Conservation (phyloP, 2,329 filamentous ascomycete species). For the Cadophora sp. region DNA sequence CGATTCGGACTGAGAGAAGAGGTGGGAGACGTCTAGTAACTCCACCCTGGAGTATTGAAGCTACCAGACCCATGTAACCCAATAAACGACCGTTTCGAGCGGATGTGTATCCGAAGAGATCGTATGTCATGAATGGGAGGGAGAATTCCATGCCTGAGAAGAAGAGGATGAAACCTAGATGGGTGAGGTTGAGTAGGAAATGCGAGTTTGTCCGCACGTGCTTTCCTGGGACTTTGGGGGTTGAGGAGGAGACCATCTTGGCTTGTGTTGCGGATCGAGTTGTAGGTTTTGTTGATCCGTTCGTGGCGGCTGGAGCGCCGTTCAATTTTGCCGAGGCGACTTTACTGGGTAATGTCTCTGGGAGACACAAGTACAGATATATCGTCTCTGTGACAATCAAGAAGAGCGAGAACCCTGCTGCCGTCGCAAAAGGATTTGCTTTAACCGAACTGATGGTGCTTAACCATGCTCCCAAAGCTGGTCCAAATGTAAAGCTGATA, state of each 20-base stretch:
- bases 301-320: constrained; percentile 37
- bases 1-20: constrained; percentile 78
- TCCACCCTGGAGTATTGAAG: constrained; percentile 91
- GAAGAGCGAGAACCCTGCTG: constrained; percentile 84
- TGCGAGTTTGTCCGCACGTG: constrained; percentile 75
- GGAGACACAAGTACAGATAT: constrained; percentile 84
- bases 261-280: constrained; percentile 17
- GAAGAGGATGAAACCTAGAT: constrained; percentile 92
- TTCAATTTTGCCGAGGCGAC: constrained; percentile 45
- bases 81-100: constrained; percentile 84
- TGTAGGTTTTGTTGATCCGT: constrained; percentile 31
- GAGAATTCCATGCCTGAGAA: constrained; percentile 99
- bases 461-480: constrained; percentile 87
- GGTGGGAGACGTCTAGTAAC: constrained; percentile 86
- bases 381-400: constrained; percentile 86
- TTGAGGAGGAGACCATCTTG: constrained; percentile 39
- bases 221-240: constrained; percentile 36
- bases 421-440: constrained; percentile 92
- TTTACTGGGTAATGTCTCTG: constrained; percentile 80
- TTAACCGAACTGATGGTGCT: constrained; percentile 78
- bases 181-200: constrained; percentile 79
- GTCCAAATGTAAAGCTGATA: constrained; percentile 95
- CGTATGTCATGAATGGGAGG: constrained; percentile 95
- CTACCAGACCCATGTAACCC: constrained; percentile 89
- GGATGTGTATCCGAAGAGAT: constrained; percentile 84